Evolutionary conservation across 2,329 filamentous ascomycete genomes (phyloP), one percentile per base, ranked within the genome.

Genomic region (Ophiostoma fasciatum): DNA sequence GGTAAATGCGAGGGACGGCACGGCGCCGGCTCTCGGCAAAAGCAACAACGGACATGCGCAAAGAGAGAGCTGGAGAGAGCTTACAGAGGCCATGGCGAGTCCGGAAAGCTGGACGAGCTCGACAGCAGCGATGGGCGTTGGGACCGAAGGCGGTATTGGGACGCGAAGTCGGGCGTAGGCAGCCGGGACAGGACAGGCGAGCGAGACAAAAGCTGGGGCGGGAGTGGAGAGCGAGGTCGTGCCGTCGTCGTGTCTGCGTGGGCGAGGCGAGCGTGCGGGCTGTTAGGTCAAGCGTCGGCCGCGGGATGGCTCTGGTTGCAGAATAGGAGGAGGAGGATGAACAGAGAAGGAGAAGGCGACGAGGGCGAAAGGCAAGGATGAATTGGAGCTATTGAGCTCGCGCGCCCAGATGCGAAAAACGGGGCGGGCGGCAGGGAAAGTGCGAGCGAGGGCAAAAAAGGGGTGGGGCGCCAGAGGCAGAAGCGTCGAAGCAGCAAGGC

Each of bases 51-150:
- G n/a, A n/a, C n/a, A n/a, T n/a, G n/a, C n/a, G n/a, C n/a, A 15
- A n/a, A n/a, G n/a, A 19, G 14, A 11, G n/a, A 20, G n/a, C 17
- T 5, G n/a, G 11, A 11, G 19, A 14, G n/a, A 29, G 35, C 42
- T 37, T 33, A 44, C 42, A 26, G 42, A 40, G 33, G 42, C 37
- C 42, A 44, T 44, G 15, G 22, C 31, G 27, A 20, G 6, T 22
- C 17, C 31, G n/a, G 25, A 21, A 28, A 27, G 27, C 14, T 31
- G 19, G 29, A 20, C 13, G 22, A 21, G 21, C 23, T 19, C 28
- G 23, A 11, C 17, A 25, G 17, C 22, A 31, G 18, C 14, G 29
- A 17, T 26, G 13, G 15, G 9, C n/a, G 10, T 22, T n/a, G n/a
- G 28, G 19, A 18, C 8, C 23, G 8, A 21, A 20, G 22, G 7